Base-by-base conservation (phyloP, 306 rosid species). In the Alnus rubra region DNA sequence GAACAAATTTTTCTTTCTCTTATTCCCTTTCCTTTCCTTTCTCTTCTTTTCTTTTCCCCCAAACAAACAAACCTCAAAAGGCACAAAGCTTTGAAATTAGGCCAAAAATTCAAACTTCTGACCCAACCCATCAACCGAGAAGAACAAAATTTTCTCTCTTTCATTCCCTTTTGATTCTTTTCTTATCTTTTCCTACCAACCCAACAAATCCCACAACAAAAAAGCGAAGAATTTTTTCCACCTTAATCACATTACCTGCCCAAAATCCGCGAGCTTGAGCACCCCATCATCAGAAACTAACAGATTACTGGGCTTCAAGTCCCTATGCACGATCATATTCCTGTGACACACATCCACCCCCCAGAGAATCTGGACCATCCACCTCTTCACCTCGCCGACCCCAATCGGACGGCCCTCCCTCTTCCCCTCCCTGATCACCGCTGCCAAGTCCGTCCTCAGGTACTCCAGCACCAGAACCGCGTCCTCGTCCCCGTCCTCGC, bases 381-480 rank as follows among this genome's bases (percentile, higher is more conserved):
- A 95, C 67, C 89, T 69, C 88, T 94, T 94, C 7, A 90, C 76
- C 80, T 89, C 94, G 10, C 92, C 92, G 23, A 44, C 79, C 5
- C 73, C 78, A 16, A 92, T 83, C n/a, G 78, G 77, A 4, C 68
- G 74, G n/a, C 50, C 88, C 4, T 76, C 82, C 85, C 80, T 90
- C 85, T 81, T 87, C 19, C 93, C 93, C 67, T 88, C 89, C 33
- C 60, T 37, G 81, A 93, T 84, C 65, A 93, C 91, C 0, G 89
- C 12, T 4, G 88, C 90, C 71, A 95, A 76, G 78, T 95, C 94
- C 4, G 87, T 88, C 13, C 64, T 72, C 65, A 95, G 67, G 53
- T 74, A 93, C 89, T 95, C 98, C 12, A 95, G 83, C 4, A 95
- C 98, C 23, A 95, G 91, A 44, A 95, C 98, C 0, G 98, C 98